Conservation (phyloP, 2,329 filamentous ascomycete genomes). For the Phialophora macrospora region DNA sequence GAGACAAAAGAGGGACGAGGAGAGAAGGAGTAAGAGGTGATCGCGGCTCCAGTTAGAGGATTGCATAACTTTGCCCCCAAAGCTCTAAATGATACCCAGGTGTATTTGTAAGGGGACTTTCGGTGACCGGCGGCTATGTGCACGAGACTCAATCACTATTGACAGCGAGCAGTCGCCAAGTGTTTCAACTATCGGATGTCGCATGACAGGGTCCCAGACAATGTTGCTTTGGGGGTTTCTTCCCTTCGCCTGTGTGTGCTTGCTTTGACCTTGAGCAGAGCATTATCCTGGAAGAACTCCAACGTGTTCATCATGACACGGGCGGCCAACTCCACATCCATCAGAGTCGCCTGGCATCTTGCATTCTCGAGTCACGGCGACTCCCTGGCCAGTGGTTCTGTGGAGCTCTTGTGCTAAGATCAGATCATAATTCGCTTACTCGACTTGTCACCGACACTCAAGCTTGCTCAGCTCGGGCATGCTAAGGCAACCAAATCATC, state of each 20-base stretch:
- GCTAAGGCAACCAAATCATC: too few relatives aligned
- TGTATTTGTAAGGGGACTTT: background rate
- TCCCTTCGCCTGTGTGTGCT: background rate
- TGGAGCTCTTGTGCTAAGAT: too few relatives aligned
- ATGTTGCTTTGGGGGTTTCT: background rate
- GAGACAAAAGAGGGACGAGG: slow-evolving; percentile 84
- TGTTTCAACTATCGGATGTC: background rate
- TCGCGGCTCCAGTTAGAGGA: background rate
- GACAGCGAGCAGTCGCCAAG: background rate
- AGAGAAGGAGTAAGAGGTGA: slow-evolving; percentile 67
- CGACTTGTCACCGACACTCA: too few relatives aligned
- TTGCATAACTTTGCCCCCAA: background rate
- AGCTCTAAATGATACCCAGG: background rate
- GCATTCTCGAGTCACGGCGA: too few relatives aligned
- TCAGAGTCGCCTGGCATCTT: background rate
- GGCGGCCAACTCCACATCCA: background rate
- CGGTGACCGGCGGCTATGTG: background rate
- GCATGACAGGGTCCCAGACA: background rate
- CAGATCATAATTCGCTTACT: too few relatives aligned
- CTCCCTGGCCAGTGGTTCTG: too few relatives aligned
- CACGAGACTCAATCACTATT: background rate
- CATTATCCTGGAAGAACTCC: background rate
- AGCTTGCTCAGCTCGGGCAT: too few relatives aligned
- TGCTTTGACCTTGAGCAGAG: background rate
- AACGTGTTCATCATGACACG: background rate